Evolutionary conservation across 2,329 filamentous ascomycete species (phyloP), one percentile per base, ranked within the genome.

Genomic region (Penicillium sclerotigenum): DNA sequence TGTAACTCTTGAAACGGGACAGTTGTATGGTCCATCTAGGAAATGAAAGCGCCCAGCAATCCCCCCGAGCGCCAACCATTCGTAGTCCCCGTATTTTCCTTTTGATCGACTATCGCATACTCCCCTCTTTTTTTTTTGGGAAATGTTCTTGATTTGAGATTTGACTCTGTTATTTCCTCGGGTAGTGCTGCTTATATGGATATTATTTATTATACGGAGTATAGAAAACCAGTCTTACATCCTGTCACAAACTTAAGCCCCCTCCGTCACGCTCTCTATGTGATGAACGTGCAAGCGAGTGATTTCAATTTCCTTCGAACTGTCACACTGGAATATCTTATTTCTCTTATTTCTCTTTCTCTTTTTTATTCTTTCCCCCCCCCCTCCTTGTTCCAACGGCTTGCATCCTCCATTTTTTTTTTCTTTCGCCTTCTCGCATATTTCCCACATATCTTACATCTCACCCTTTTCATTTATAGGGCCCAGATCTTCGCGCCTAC

Each of bases 41-140:
- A 67, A 65, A 67, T 65, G 63, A 71, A 51, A 71, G 65, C 68
- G 68, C 68, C 61, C 53, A 62, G 59, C 56, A 57, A 47, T 46
- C 33, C 34, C 57, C 50, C 65, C 65, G 61, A 65, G 65, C 66
- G 65, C 57, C 59, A 66, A 65, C 59, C 64, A 64, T 60, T 28
- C 16, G 28, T 22, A 45, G n/a, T 31, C 18, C n/a, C 42, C 28
- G 22, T 42, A 42, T n/a, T 42, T 28, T 13, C 14, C 67, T 67
- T 67, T 60, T 40, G 68, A 72, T 72, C 67, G 64, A 57, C 65
- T 62, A 46, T 42, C 51, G 14, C n/a, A 11, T 20, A 46, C 50
- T 48, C 54, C 49, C 34, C 16, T 50, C 31, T 56, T 47, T 43
- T 47, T 40, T 56, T 47, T 43, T 47, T 40, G 13, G 7, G 33